phyloP scores from a whole-genome alignment of 192 early-diverging fungal genomes.

The Funneliformis mosseae region DNA sequence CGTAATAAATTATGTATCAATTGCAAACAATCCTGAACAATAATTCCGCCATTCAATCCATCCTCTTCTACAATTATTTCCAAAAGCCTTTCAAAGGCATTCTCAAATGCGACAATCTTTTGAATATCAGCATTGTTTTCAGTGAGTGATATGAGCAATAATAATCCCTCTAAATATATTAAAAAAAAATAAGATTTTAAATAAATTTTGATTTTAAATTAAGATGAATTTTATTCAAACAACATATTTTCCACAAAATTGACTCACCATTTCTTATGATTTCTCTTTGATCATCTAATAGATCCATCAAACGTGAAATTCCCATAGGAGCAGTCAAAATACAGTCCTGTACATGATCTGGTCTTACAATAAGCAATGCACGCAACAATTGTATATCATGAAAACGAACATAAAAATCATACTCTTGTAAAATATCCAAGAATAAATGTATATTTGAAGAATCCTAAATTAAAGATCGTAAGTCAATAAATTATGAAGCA shows the following conservation, averaged over 20 bases:
- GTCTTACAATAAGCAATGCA: conserved; percentile 65
- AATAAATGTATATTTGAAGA: conserved; percentile 73
- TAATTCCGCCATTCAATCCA: conserved; percentile 88
- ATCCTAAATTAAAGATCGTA: conserved; percentile 58
- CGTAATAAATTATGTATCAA: conserved; percentile 89
- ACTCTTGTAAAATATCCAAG: conserved; percentile 86
- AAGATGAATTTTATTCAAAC: not conserved
- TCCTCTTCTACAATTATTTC: conserved; percentile 89
- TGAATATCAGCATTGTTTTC: conserved; percentile 93
- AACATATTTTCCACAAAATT: not conserved
- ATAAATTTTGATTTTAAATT: conserved; percentile 2
- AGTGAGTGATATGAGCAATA: conserved; percentile 91
- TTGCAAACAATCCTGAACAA: conserved; percentile 96
- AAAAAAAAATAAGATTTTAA: not conserved
- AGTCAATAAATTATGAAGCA: conserved; percentile 14
- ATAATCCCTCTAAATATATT: conserved; percentile 74
- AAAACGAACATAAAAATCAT: conserved; percentile 95
- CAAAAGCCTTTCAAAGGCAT: conserved; percentile 92
- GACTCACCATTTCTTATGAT: conserved; percentile 90
- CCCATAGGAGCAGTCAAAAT: conserved; percentile 86
- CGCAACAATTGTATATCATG: conserved; percentile 85
- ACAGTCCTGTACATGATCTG: conserved; percentile 73
- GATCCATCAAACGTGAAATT: conserved; percentile 86
- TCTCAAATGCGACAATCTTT: conserved; percentile 99
- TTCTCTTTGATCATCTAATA: conserved; percentile 91